Conservation (phyloP, 2,329 filamentous ascomycete species). For the Botrytis aclada region DNA sequence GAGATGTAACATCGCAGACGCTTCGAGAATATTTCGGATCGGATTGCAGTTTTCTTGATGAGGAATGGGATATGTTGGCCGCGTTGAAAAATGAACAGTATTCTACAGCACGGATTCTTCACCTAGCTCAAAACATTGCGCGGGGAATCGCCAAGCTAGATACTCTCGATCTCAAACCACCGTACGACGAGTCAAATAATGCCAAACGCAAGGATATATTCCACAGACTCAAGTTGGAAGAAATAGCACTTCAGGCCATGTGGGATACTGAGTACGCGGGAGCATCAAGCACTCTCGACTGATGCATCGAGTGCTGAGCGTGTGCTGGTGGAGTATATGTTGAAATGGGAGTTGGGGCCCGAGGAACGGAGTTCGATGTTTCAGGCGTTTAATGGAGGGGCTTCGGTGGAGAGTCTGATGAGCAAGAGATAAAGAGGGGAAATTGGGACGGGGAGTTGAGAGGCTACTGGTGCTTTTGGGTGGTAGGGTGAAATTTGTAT, state of each 20-base stretch:
- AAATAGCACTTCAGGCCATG: neutral
- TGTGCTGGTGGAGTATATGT: neutral
- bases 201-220: neutral
- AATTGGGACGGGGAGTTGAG: too few relatives aligned
- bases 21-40: neutral
- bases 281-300: neutral
- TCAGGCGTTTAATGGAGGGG: neutral
- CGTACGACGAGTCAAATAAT: neutral
- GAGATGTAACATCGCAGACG: neutral
- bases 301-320: neutral
- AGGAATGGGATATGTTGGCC: neutral
- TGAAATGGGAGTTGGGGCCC: neutral
- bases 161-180: neutral
- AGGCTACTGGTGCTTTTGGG: neutral
- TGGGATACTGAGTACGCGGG: neutral
- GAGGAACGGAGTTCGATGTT: neutral
- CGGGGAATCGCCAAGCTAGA: neutral
- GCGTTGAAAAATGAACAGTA: neutral
- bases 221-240: neutral
- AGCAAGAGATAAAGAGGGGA: fast-evolving
- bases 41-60: neutral
- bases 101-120: neutral
- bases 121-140: neutral
- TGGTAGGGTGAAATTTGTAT: neutral
- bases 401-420: neutral